phyloP scores from a whole-genome alignment of 305 asterid genomes.

The Fraxinus velutina region DNA sequence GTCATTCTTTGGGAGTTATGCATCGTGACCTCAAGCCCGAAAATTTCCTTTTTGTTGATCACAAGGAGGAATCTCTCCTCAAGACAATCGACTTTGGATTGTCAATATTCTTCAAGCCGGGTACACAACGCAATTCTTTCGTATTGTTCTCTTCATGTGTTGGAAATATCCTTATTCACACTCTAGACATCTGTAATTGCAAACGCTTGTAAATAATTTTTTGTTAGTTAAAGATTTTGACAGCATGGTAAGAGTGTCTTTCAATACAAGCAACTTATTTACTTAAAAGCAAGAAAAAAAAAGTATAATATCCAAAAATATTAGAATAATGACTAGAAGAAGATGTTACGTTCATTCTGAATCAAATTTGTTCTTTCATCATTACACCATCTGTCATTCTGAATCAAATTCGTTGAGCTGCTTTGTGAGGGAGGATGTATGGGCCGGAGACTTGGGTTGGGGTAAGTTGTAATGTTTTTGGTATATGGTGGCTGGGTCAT shows the following conservation, averaged over 20 bases:
- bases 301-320: background rate
- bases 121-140: conserved; percentile 21
- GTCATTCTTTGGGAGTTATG: conserved; percentile 76
- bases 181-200: background rate
- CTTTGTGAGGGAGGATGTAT: background rate
- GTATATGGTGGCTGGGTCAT: background rate
- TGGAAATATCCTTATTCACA: background rate
- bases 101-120: conserved; percentile 71
- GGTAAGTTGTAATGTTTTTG: background rate
- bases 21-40: conserved; percentile 79
- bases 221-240: background rate
- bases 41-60: conserved; percentile 64
- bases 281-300: background rate
- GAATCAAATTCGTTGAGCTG: background rate
- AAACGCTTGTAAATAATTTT: background rate
- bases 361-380: background rate
- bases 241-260: background rate
- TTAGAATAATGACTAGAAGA: background rate
- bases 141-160: background rate
- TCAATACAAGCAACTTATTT: background rate
- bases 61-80: conserved; percentile 61
- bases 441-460: background rate
- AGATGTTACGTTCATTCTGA: background rate
- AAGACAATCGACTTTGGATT: conserved; percentile 70
- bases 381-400: background rate